Percentiles rank a stretch among this genome's conserved stretches.
phyloP scores from a whole-genome alignment of 805 yeast species.

The Pichia paraexigua region DNA sequence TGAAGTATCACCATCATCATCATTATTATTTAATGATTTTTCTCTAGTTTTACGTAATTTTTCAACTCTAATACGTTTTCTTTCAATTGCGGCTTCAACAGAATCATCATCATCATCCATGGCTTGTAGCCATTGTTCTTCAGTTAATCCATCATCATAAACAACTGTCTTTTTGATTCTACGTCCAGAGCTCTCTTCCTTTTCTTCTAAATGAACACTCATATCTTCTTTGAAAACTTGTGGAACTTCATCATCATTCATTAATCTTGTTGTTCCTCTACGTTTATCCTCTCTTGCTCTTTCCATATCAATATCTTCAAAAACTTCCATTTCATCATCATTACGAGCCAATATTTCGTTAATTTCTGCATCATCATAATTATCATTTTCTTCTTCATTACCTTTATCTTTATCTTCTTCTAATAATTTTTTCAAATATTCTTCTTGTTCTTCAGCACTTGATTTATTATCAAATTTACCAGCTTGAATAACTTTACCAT shows the following conservation, averaged over 20 bases:
- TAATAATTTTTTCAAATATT: conserved; percentile 57
- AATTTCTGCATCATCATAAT: conserved; percentile 59
- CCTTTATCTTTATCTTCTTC: conserved; percentile 57
- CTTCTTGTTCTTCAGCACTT: conserved; percentile 83
- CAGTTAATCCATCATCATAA: conserved; percentile 64
- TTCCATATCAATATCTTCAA: conserved; percentile 54
- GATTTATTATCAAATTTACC: conserved; percentile 86
- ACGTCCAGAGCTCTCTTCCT: conserved; percentile 41
- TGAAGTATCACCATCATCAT: conserved; percentile 19
- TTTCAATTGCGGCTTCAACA: conserved; percentile 49
- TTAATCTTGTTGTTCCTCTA: conserved; percentile 39
- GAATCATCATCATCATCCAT: conserved; percentile 66
- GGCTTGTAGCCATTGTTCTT: conserved; percentile 73
- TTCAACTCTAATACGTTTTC: conserved; percentile 36
- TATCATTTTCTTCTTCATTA: conserved; percentile 35
- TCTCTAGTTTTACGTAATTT: conserved; percentile 29
- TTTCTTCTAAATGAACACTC: conserved; percentile 34
- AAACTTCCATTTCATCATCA: conserved; percentile 51
- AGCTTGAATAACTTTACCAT: conserved; percentile 85
- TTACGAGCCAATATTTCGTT: conserved; percentile 65
- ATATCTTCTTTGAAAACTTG: conserved; percentile 64
- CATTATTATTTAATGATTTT: conserved; percentile 1
- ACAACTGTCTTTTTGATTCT: conserved; percentile 56
- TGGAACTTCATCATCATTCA: conserved; percentile 69
- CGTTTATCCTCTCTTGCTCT: conserved; percentile 33